These are phyloP conservation scores for Solanum hybrid DNA, from an alignment of 305 asterid species.

Conservation along the genomic window DNA sequence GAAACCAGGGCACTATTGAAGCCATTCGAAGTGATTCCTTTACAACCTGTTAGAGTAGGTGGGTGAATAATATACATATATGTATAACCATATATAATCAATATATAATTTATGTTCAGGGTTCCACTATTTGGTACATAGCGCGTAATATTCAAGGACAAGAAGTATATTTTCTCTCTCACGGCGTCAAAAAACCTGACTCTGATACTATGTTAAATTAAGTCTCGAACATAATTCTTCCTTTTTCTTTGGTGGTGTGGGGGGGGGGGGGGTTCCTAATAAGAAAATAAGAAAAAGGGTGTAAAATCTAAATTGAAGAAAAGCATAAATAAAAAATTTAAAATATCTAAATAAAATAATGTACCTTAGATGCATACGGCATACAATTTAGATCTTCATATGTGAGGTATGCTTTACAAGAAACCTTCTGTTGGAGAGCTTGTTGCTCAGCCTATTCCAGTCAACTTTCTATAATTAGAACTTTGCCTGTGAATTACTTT, in stretches of 20 bases:
- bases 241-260: too few relatives aligned
- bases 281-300: too few relatives aligned
- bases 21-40: conserved; percentile 22
- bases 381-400: conserved; percentile 9
- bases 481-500: not conserved
- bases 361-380: conserved; percentile 20
- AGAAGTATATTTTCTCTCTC: not conserved
- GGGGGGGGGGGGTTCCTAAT: too few relatives aligned
- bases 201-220: too few relatives aligned
- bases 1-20: conserved; percentile 14
- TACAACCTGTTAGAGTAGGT: not conserved
- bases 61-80: not conserved
- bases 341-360: not conserved
- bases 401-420: not conserved
- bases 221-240: too few relatives aligned
- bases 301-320: not conserved
- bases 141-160: not conserved
- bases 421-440: not conserved
- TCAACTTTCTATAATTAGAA: not conserved
- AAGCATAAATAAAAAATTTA: not conserved
- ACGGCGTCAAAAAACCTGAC: not conserved
- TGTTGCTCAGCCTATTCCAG: conserved; percentile 14
- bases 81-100: not conserved
- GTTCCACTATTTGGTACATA: too few relatives aligned
- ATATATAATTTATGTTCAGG: not conserved